Base-by-base conservation (phyloP, 2,329 filamentous ascomycete genomes). In the Fonsecaea multimorphosa region DNA sequence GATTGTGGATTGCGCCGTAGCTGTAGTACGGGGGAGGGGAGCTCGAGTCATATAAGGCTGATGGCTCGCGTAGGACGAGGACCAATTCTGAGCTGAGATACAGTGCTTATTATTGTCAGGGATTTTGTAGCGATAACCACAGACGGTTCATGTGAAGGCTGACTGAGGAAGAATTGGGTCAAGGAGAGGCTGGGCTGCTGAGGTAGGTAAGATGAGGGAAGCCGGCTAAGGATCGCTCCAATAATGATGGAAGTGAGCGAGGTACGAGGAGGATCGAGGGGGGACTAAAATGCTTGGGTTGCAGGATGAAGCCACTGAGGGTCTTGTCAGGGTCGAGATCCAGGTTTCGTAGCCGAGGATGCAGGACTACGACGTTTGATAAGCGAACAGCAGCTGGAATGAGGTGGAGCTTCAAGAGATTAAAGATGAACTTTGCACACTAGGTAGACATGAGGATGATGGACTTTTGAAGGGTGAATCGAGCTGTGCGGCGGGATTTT, bases 71-170 rank as follows among this genome's bases (percentile, higher is more conserved):
- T 11, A 64, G 54, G 9, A 31, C n/a, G 22, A 22, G n/a, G 22
- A 16, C 31, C 53, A 49, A 49, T 38, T 27, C 14, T 40, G 55
- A 61, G 57, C 40, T 61, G 51, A 57, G 57, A 49, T 55, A 49
- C 38, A 51, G 55, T 56, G 62, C 62, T 64, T 64, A 56, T 44
- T 64, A 38, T 40, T 34, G 44, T 31, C 44, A 27, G 40, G 40
- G 32, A 9, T 19, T 29, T 59, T 6, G 29, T 16, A 51, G 57
- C 44, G 57, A 59, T 29, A 24, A 3, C 24, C 34, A 38, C 29
- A 14, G 3, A 16, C 51, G 24, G 31, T 38, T 32, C 5, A 40
- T 36, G 14, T 22, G 46, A 54, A 49, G 52, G 51, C 38, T 51
- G 60, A 49, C 36, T 16, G 27, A 32, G 12, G 40, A 16, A 34